A percentile compares a stretch with the other conserved stretches of the same genome.
phyloP scores from a whole-genome alignment of 73 alveolate species.

The Paramecium caudatum region DNA sequence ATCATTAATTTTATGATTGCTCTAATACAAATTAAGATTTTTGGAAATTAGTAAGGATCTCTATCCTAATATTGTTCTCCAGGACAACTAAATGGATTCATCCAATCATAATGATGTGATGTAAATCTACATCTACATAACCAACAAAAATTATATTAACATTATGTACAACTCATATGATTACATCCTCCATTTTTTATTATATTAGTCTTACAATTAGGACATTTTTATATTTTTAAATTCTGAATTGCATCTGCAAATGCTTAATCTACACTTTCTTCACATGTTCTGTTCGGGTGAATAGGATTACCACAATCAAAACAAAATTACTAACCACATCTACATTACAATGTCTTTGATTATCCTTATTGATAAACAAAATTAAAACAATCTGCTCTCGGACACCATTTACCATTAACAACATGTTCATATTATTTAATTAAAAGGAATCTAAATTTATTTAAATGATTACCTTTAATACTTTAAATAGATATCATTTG shows the following conservation, averaged over 20 bases:
- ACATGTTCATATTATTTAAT: constrained; percentile 33
- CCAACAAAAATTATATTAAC: constrained; percentile 97
- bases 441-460: background rate
- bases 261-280: constrained; percentile 31
- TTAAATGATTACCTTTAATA: background rate
- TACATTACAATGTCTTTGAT: background rate
- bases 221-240: constrained; percentile 90
- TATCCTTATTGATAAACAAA: constrained; percentile 6
- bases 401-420: constrained; percentile 60
- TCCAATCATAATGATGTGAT: constrained; percentile 42
- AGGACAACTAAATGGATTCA: constrained; percentile 51
- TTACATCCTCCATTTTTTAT: constrained; percentile 98
- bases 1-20: background rate
- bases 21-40: background rate
- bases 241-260: constrained; percentile 64
- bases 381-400: background rate
- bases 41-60: constrained; percentile 23
- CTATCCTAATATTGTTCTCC: constrained; percentile 11
- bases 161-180: constrained; percentile 95
- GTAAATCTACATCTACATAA: constrained; percentile 75
- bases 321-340: background rate
- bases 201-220: constrained; percentile 95
- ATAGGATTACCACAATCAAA: constrained; percentile 19
- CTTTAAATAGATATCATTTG: background rate
- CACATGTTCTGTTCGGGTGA: constrained; percentile 10